Evolutionary conservation across 139 green algal genomes (phyloP).

Genomic region (Closterium sp.): DNA sequence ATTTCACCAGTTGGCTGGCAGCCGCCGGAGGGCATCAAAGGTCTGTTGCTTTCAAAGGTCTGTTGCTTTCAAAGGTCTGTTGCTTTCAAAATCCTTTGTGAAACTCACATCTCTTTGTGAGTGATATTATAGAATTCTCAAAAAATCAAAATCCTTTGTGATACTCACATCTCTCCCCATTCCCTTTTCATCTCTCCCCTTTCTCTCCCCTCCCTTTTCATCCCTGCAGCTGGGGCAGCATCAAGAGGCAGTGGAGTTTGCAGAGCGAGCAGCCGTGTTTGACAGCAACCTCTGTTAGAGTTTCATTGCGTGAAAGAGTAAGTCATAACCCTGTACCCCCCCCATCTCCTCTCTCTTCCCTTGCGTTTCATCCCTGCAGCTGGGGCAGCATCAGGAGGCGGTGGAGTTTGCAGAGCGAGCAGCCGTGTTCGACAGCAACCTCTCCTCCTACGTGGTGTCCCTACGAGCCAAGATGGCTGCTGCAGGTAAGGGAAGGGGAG

Average conservation of each 20-base stretch:
- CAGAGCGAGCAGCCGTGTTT: slow-evolving; percentile 11
- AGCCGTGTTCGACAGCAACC: neutral
- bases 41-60: no score
- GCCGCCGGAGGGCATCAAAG: no score
- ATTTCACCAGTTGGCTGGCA: no score
- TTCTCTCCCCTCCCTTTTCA: neutral
- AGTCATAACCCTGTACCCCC: no score
- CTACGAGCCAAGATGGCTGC: slow-evolving; percentile 14
- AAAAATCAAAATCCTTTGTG: no score
- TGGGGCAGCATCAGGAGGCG: neutral
- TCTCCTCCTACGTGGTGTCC: neutral
- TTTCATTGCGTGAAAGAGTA: no score
- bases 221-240: slow-evolving; percentile 3
- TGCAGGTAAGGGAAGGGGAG: no score
- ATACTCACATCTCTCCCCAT: neutral
- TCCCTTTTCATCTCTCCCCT: neutral
- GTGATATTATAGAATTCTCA: no score
- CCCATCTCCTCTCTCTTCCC: neutral
- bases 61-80: no score
- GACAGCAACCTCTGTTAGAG: neutral
- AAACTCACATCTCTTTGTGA: no score
- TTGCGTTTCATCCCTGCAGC: neutral
- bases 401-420: slow-evolving; percentile 29
- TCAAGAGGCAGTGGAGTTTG: slow-evolving; percentile 15
- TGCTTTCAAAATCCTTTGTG: no score